Conservation (phyloP, 2,329 filamentous ascomycete genomes). For the Colletotrichum lupini region DNA sequence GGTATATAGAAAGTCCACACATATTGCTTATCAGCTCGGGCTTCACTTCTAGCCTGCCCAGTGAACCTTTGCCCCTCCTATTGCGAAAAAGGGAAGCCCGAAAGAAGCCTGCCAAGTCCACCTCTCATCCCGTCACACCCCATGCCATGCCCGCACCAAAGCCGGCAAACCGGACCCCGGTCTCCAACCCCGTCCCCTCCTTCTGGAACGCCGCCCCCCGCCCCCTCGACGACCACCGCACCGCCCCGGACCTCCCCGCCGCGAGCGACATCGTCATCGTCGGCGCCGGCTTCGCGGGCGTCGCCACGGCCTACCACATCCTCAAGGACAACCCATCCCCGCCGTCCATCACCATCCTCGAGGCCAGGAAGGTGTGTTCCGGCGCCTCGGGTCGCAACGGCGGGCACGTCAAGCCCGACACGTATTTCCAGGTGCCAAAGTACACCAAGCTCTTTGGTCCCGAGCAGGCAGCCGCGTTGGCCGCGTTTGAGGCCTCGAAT, state of each 20-base stretch:
- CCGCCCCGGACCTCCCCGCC: conserved; percentile 48
- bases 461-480: conserved; percentile 21
- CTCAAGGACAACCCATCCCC: conserved; percentile 33
- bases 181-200: conserved; percentile 41
- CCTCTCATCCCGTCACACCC: not conserved
- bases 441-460: conserved; percentile 37
- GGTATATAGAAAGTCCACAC: not conserved
- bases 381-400: conserved; percentile 50
- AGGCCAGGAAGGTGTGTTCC: conserved; percentile 48
- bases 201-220: conserved; percentile 50
- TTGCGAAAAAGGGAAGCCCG: too few relatives aligned
- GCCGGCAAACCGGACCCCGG: conserved; percentile 32
- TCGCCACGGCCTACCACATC: conserved; percentile 54
- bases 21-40: not conserved
- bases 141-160: not conserved
- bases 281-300: conserved; percentile 59
- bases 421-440: conserved; percentile 37
- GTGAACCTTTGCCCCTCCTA: not conserved
- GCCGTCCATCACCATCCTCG: conserved; percentile 45
- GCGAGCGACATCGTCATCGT: conserved; percentile 57
- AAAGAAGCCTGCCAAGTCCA: not conserved
- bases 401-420: conserved; percentile 38
- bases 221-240: conserved; percentile 51
- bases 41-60: not conserved
- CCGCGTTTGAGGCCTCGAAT: too few relatives aligned